phyloP scores from a whole-genome alignment of 148 eudicot genomes.

The Amaranthus cruentus region DNA sequence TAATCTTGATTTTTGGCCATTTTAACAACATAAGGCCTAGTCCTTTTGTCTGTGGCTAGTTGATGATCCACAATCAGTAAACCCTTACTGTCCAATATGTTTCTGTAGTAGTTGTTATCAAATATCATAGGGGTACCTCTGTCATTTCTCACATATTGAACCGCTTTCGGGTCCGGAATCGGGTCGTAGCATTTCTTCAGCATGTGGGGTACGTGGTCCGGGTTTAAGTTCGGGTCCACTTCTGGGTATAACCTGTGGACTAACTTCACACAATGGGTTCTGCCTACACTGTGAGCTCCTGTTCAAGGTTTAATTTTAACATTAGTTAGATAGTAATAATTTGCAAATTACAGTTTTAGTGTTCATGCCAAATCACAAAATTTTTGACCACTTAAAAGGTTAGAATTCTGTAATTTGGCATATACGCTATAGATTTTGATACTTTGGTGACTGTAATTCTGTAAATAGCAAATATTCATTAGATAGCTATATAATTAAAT shows the following conservation, averaged over 20 bases:
- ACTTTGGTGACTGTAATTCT: no score
- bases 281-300: constrained; percentile 95
- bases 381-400: no score
- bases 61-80: constrained; percentile 89
- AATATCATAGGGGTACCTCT: constrained; percentile 94
- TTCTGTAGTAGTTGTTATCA: constrained; percentile 96
- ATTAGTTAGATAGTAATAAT: no score
- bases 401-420: no score
- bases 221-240: constrained; percentile 75
- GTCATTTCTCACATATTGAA: constrained; percentile 96
- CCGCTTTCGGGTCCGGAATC: constrained; percentile 95
- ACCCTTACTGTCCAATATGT: constrained; percentile 96
- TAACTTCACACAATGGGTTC: constrained; percentile 91
- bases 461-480: no score
- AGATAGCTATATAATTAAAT: no score
- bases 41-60: constrained; percentile 76
- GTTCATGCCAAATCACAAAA: no score
- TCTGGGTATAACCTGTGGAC: constrained; percentile 94
- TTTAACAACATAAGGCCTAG: constrained; percentile 75
- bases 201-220: constrained; percentile 92
- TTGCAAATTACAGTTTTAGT: no score
- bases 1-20: constrained; percentile 91
- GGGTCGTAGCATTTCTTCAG: constrained; percentile 86
- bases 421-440: no score
- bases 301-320: neutral